Evolutionary conservation across 805 yeast genomes (phyloP).

Genomic region (Ogataea pini): DNA sequence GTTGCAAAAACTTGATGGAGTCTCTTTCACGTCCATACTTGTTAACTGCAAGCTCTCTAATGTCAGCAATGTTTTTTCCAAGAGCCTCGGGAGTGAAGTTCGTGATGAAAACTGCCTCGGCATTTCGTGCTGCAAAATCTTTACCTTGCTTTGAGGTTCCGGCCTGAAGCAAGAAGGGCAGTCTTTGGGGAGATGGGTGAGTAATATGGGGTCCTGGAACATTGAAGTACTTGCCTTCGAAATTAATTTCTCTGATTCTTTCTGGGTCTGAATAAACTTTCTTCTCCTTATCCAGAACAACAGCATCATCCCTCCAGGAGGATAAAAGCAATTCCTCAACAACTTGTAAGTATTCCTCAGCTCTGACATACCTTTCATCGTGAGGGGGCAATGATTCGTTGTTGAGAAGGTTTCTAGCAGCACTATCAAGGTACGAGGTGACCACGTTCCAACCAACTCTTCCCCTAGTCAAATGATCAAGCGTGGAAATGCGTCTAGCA

Average conservation of each 20-base stretch:
- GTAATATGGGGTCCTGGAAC: constrained; percentile 47
- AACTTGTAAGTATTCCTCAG: constrained; percentile 43
- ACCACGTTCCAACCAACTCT: constrained; percentile 52
- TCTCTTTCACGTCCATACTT: constrained; percentile 39
- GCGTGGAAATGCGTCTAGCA: constrained; percentile 44
- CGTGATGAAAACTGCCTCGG: constrained; percentile 45
- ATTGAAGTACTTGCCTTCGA: constrained; percentile 41
- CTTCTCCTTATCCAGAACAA: constrained; percentile 29
- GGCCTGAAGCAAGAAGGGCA: constrained; percentile 47
- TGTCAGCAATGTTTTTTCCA: constrained; percentile 29
- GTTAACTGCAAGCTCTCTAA: constrained; percentile 36
- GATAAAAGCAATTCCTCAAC: constrained; percentile 41
- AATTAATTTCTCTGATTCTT: constrained; percentile 42
- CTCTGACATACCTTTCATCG: constrained; percentile 41
- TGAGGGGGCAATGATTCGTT: constrained; percentile 40
- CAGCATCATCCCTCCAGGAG: constrained; percentile 48
- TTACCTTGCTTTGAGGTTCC: constrained; percentile 44
- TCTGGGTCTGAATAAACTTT: constrained; percentile 37
- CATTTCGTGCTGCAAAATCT: constrained; percentile 44
- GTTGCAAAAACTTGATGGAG: constrained; percentile 39
- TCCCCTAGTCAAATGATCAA: constrained; percentile 45
- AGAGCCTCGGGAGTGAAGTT: constrained; percentile 36
- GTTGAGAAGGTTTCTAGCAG: constrained; percentile 42
- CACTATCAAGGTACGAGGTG: constrained; percentile 44
- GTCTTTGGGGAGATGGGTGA: constrained; percentile 45